These are phyloP conservation scores for Pholiota molesta DNA, from an alignment of 768 basidiomycete genomes.

Conservation along the genomic window DNA sequence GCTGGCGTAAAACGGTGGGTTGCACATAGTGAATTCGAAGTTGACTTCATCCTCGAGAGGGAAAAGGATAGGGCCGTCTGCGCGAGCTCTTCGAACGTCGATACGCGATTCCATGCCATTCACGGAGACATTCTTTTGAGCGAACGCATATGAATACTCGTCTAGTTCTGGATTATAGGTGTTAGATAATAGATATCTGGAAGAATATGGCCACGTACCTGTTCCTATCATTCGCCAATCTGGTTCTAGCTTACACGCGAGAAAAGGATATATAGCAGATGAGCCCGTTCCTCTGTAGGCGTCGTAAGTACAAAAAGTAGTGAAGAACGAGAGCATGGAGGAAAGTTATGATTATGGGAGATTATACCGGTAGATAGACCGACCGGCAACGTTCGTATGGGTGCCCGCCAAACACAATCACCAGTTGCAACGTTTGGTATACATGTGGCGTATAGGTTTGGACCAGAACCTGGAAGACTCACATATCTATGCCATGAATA, in stretches of 20 bases:
- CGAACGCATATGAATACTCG: constrained; percentile 54
- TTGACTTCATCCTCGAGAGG: constrained; percentile 39
- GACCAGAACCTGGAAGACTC: constrained; percentile 23
- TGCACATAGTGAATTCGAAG: constrained; percentile 90
- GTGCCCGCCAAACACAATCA: no score
- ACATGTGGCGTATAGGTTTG: no score
- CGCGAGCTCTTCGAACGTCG: constrained; percentile 39
- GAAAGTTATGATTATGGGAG: no score
- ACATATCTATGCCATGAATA: constrained; percentile 76
- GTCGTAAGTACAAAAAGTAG: neutral
- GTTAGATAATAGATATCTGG: neutral
- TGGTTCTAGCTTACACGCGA: constrained; percentile 58
- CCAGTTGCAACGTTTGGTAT: no score
- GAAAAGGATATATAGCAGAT: constrained; percentile 85
- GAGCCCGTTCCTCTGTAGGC: constrained; percentile 82
- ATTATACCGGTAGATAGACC: no score
- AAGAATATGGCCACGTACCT: constrained; percentile 41
- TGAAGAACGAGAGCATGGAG: neutral
- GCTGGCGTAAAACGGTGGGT: constrained; percentile 93
- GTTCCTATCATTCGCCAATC: constrained; percentile 70
- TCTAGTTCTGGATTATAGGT: constrained; percentile 64
- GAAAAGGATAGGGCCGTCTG: constrained; percentile 48
- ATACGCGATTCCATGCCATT: constrained; percentile 64
- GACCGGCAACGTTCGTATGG: no score
- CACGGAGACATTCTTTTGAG: constrained; percentile 53